Evolutionary conservation across 768 basidiomycete species (phyloP).

Genomic region (Pleurotus djamor): DNA sequence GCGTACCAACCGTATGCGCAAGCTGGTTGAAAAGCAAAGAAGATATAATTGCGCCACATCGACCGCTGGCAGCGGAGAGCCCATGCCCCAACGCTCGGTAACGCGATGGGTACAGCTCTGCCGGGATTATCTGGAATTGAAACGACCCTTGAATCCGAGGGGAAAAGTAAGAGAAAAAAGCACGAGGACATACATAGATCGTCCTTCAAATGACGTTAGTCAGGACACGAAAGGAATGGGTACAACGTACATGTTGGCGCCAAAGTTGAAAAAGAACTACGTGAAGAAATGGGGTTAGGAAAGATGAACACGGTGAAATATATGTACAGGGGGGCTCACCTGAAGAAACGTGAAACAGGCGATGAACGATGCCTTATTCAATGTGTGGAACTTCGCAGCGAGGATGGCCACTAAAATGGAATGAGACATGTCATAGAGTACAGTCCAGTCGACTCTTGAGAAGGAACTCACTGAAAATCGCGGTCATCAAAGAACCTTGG

Average conservation of each 20-base stretch:
- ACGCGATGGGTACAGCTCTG: conserved; percentile 77
- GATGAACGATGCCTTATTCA: conserved; percentile 61
- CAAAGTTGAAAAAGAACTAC: conserved; percentile 79
- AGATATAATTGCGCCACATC: conserved; percentile 74
- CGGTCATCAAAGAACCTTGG: conserved; percentile 68
- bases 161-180: background rate
- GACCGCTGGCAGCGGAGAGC: conserved; percentile 69
- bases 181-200: conserved; percentile 37
- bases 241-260: conserved; percentile 57
- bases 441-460: background rate
- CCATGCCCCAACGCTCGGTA: conserved; percentile 76
- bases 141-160: too few species aligned
- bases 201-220: conserved; percentile 32
- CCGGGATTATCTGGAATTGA: conserved; percentile 31
- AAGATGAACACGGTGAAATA: background rate
- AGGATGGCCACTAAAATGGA: conserved; percentile 54
- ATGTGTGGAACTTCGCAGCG: conserved; percentile 58
- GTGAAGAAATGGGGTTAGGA: background rate
- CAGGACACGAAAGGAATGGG: background rate
- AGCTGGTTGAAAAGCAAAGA: conserved; percentile 72
- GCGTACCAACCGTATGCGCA: conserved; percentile 55
- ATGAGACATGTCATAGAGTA: too few species aligned
- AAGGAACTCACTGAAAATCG: conserved; percentile 54
- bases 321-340: conserved; percentile 16
- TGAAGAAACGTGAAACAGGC: conserved; percentile 72